These are phyloP conservation scores for Amanita thiersii DNA, from an alignment of 768 basidiomycete genomes.

Conservation along the genomic window DNA sequence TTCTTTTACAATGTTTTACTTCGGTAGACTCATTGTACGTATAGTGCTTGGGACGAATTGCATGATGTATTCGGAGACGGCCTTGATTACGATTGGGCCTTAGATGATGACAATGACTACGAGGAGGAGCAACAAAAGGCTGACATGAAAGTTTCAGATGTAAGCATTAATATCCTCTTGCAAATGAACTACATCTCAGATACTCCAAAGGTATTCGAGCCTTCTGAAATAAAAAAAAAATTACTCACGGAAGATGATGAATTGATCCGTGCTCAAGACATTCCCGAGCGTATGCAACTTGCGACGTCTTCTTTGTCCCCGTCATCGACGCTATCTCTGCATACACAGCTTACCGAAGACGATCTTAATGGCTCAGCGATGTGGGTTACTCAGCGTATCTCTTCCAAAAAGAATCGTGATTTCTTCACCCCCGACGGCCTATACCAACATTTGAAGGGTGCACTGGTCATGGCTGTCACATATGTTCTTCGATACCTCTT, in stretches of 20 bases:
- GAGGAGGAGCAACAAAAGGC: constrained; percentile 46
- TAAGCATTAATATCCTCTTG: constrained; percentile 23
- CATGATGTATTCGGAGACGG: constrained; percentile 96
- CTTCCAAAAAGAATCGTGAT: constrained; percentile 58
- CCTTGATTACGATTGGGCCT: constrained; percentile 92
- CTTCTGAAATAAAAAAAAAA: constrained; percentile 86
- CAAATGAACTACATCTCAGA: constrained; percentile 9
- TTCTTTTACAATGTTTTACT: constrained; percentile 12
- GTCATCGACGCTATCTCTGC: constrained; percentile 50
- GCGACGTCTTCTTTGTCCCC: constrained; percentile 76
- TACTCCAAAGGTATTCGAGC: constrained; percentile 81
- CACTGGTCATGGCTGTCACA: constrained; percentile 73
- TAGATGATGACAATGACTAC: constrained; percentile 66
- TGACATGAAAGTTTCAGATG: constrained; percentile 83
- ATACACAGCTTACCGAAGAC: constrained; percentile 56
- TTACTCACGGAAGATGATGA: constrained; percentile 92
- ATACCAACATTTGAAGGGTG: constrained; percentile 49
- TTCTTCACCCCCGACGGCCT: constrained; percentile 64
- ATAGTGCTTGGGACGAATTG: constrained; percentile 90
- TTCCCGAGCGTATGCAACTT: constrained; percentile 95
- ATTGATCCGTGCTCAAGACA: constrained; percentile 80
- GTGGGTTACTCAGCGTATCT: constrained; percentile 82
- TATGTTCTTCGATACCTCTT: constrained; percentile 77
- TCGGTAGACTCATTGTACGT: constrained; percentile 12
- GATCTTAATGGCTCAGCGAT: constrained; percentile 76